Base-by-base conservation (phyloP, 75 land plant species). In the Picea glauca region DNA sequence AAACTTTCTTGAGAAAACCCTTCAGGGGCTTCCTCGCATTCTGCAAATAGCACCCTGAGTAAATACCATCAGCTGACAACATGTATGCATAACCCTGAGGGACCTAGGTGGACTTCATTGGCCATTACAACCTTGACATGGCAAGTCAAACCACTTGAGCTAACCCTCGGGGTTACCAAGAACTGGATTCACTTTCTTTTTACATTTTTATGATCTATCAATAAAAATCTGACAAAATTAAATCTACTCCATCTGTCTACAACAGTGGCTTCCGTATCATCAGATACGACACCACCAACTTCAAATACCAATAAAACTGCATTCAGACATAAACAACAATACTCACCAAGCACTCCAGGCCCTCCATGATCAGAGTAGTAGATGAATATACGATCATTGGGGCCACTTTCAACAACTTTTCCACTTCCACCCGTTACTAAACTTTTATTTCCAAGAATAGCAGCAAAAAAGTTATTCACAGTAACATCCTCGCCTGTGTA, bases 331-430 rank as follows among this genome's bases (percentile, higher is more conserved):
- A 40, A 40, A 40, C 43, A 40, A 4, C 56, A 50, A 50, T 50
- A 32, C 94, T 84, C 21, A 94, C 97, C 94, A 80, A 94, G 89
- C 15, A 92, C 95, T 18, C 95, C 97, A 66, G 94, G 93, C 58
- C 94, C 93, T 17, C 97, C 97, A 88, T 92, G 97, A 79, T 92
- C 95, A 26, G 92, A 74, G 65, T 92, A 94, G 81, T 87, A 94
- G 32, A 94, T 76, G 78, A 94, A 94, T 20, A 94, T 90, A 78
- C 90, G 93, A 80, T 94, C 97, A 77, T 92, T 67, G 0, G 95
- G 97, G 43, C 94, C 94, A 78, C 94, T 94, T 58, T 92, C 88
- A 23, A 94, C 91, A 76, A 94, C 94, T 75, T 94, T 94, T 60
- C 93, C 93, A 74, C 94, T 92, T 17, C 96, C 97, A 43, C 97